Evolutionary conservation across 2,329 filamentous ascomycete species (phyloP).

Genomic region (Aspergillus niger): DNA sequence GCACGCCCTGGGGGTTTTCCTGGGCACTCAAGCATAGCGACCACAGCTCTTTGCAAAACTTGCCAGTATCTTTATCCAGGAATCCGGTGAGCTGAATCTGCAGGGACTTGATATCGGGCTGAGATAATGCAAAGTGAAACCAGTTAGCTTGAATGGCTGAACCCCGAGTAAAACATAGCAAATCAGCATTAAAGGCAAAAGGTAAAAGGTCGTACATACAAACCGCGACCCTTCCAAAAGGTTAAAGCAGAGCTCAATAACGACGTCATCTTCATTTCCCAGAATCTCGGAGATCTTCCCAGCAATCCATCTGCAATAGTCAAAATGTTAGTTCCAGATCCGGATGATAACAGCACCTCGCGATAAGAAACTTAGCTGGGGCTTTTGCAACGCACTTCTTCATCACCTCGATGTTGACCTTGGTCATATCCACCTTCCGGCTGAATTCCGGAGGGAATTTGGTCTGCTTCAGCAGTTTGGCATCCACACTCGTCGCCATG

Average conservation of each 20-base stretch:
- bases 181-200: not conserved
- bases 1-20: constrained; percentile 82
- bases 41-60: constrained; percentile 94
- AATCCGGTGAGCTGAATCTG: constrained; percentile 96
- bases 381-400: constrained; percentile 70
- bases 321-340: constrained; percentile 2
- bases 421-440: constrained; percentile 94
- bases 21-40: constrained; percentile 88
- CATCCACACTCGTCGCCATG: constrained; percentile 84
- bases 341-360: constrained; percentile 2
- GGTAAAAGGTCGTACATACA: constrained; percentile 56
- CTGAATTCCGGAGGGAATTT: constrained; percentile 94
- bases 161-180: not conserved
- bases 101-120: constrained; percentile 94
- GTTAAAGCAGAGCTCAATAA: constrained; percentile 79
- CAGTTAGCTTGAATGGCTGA: constrained; percentile 4
- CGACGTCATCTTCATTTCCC: constrained; percentile 91
- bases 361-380: constrained; percentile 15
- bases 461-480: constrained; percentile 84
- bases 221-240: constrained; percentile 71
- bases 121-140: constrained; percentile 15
- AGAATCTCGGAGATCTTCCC: constrained; percentile 83
- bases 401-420: constrained; percentile 96
- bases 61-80: constrained; percentile 83
- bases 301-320: constrained; percentile 77